Percentiles rank a stretch among this genome's conserved stretches.
Conservation (phyloP, 768 basidiomycete genomes). For the Leccinellum albellum region DNA sequence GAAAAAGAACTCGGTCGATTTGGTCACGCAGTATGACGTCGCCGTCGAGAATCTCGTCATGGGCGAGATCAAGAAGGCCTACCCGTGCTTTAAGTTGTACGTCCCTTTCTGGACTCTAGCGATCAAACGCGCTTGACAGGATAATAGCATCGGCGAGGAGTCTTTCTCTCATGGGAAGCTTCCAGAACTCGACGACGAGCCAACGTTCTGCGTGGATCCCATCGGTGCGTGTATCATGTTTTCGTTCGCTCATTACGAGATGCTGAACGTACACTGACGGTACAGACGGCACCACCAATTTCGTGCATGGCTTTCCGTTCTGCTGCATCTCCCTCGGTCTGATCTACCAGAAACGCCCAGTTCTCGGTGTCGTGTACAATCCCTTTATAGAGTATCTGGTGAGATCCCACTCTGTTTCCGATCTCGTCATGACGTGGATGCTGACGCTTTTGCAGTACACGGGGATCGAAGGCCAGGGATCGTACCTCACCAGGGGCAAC, state of each 20-base stretch:
- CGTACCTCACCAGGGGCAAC: constrained; percentile 58
- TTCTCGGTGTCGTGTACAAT: constrained; percentile 90
- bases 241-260: neutral
- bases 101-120: constrained; percentile 28
- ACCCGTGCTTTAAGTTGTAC: constrained; percentile 81
- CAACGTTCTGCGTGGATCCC: constrained; percentile 95
- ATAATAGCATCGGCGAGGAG: constrained; percentile 86
- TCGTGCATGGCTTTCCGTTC: constrained; percentile 81
- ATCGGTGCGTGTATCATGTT: constrained; percentile 55
- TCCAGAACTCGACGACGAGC: constrained; percentile 73
- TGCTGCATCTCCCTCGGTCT: constrained; percentile 90
- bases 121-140: neutral
- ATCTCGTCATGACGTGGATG: neutral
- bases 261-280: neutral
- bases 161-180: constrained; percentile 76
- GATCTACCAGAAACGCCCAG: constrained; percentile 74
- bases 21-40: constrained; percentile 94
- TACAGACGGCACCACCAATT: constrained; percentile 85
- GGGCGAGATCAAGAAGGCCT: constrained; percentile 56
- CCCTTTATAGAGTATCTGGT: constrained; percentile 87
- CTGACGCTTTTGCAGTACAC: constrained; percentile 51
- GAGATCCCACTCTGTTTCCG: neutral
- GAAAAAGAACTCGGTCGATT: constrained; percentile 93
- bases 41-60: constrained; percentile 85
- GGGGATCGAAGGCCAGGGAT: constrained; percentile 74